phyloP scores from a whole-genome alignment of 1,284 basidiomycete species.

The Trichosporon sp. region DNA sequence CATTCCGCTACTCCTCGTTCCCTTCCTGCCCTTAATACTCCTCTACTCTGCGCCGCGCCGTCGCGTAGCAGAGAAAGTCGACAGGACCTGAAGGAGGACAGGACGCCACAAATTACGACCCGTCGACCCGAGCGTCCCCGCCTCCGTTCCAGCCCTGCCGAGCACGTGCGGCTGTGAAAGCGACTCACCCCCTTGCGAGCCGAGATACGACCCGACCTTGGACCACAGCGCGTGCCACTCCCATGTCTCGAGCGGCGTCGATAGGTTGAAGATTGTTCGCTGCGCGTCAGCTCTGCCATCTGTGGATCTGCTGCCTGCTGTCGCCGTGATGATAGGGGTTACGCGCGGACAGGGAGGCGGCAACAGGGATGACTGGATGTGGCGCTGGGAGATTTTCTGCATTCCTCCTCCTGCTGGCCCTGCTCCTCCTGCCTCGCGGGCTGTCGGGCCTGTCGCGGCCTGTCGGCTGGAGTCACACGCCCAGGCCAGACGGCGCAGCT shows the following conservation, averaged over 20 bases:
- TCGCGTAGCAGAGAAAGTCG: not conserved
- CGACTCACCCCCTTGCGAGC: conserved; percentile 1
- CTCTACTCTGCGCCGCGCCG: not conserved
- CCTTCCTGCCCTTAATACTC: not conserved
- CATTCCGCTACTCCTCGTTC: too few relatives aligned
- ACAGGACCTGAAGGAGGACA: too few relatives aligned
- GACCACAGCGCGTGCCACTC: not conserved
- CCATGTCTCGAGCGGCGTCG: conserved; percentile 2
- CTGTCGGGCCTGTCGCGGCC: too few relatives aligned
- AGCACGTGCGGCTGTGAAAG: not conserved
- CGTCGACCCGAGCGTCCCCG: not conserved
- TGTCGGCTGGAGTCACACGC: not conserved
- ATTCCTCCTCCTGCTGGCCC: not conserved
- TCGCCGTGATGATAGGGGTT: not conserved
- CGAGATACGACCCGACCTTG: not conserved
- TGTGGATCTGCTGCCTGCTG: not conserved
- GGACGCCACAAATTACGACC: not conserved
- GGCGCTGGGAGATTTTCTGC: not conserved
- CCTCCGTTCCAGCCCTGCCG: not conserved
- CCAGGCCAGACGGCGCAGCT: not conserved
- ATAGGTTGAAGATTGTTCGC: conserved; percentile 2
- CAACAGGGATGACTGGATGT: not conserved
- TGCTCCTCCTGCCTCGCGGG: too few relatives aligned
- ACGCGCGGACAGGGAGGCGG: not conserved
- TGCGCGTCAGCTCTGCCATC: not conserved